Percentiles rank a stretch among this genome's conserved stretches.
phyloP scores from a whole-genome alignment of 805 yeast species.

The Teunomyces panamensis region DNA sequence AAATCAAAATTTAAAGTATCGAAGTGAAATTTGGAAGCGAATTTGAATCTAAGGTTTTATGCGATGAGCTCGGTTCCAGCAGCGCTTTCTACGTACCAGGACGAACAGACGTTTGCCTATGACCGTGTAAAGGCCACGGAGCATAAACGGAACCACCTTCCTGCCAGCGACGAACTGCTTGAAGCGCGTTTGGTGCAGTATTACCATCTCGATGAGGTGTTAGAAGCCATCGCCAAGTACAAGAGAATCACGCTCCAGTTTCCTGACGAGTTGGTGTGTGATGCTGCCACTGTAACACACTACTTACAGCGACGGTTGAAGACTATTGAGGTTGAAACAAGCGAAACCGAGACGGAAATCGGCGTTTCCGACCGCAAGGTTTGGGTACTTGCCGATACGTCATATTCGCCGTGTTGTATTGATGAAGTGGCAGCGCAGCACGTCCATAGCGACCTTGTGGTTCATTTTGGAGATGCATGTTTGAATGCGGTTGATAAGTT shows the following conservation, averaged over 20 bases:
- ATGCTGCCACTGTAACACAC: slow-evolving; percentile 69
- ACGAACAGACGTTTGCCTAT: slow-evolving; percentile 52
- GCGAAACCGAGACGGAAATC: slow-evolving; percentile 14
- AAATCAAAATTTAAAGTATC: not conserved
- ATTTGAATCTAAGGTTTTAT: not conserved
- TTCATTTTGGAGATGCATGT: slow-evolving; percentile 96
- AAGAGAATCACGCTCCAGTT: slow-evolving; percentile 78
- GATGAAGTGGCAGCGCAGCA: slow-evolving; percentile 98
- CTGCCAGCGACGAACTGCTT: slow-evolving; percentile 18
- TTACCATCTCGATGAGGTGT: slow-evolving; percentile 54
- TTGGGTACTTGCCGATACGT: slow-evolving; percentile 92
- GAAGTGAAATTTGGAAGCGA: too few relatives aligned
- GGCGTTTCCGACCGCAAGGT: slow-evolving; percentile 28
- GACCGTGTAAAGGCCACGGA: slow-evolving; percentile 35
- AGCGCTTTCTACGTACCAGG: slow-evolving; percentile 70
- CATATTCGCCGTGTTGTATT: slow-evolving; percentile 92
- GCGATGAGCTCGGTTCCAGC: slow-evolving; percentile 9
- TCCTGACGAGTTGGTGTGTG: slow-evolving; percentile 77
- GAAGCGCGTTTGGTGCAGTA: slow-evolving; percentile 40
- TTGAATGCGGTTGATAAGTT: slow-evolving; percentile 70
- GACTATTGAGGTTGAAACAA: not conserved
- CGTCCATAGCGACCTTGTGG: slow-evolving; percentile 76
- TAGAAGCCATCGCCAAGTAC: slow-evolving; percentile 23
- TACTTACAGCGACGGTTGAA: slow-evolving; percentile 42
- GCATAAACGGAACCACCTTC: slow-evolving; percentile 24